Percentiles rank a stretch among this genome's conserved stretches.
These are phyloP conservation scores for Seiridium cupressi DNA, from an alignment of 2,329 filamentous ascomycete genomes.

Conservation along the genomic window DNA sequence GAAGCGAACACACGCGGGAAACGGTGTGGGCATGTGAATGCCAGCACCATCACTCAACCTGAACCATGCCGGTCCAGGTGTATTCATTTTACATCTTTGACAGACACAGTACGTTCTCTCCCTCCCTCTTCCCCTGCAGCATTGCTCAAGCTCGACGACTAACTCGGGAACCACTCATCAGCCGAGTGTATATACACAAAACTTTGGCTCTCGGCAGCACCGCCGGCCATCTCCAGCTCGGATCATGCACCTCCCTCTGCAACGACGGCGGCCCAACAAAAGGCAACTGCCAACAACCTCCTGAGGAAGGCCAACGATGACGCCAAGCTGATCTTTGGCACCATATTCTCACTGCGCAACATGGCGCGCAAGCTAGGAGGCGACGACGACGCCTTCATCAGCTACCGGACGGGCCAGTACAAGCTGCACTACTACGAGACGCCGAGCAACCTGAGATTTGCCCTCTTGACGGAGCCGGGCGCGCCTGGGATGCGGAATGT, in stretches of 20 bases:
- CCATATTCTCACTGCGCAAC: conserved; percentile 92
- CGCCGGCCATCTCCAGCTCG: conserved; percentile 38
- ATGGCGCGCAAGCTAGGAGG: conserved; percentile 96
- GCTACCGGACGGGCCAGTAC: conserved; percentile 90
- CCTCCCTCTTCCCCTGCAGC: neutral
- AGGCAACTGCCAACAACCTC: neutral
- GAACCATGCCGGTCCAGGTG: conserved; percentile 70
- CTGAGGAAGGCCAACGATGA: conserved; percentile 61
- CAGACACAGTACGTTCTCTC: conserved; percentile 73
- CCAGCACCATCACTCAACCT: conserved; percentile 6
- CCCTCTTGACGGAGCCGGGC: conserved; percentile 90
- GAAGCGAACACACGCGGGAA: neutral
- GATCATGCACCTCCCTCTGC: conserved; percentile 18
- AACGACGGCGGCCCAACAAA: neutral
- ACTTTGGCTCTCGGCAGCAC: conserved; percentile 65
- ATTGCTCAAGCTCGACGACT: conserved; percentile 8
- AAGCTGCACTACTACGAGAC: conserved; percentile 99
- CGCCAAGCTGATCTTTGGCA: conserved; percentile 95
- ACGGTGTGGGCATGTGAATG: conserved; percentile 8
- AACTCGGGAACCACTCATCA: conserved; percentile 34
- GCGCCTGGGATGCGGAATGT: conserved; percentile 90
- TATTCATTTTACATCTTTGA: conserved; percentile 99
- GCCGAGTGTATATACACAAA: conserved; percentile 97
- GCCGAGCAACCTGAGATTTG: conserved; percentile 90
- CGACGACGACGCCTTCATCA: conserved; percentile 91